Base-by-base conservation (phyloP, 2,329 filamentous ascomycete genomes). In the Calonectria pauciramosa region DNA sequence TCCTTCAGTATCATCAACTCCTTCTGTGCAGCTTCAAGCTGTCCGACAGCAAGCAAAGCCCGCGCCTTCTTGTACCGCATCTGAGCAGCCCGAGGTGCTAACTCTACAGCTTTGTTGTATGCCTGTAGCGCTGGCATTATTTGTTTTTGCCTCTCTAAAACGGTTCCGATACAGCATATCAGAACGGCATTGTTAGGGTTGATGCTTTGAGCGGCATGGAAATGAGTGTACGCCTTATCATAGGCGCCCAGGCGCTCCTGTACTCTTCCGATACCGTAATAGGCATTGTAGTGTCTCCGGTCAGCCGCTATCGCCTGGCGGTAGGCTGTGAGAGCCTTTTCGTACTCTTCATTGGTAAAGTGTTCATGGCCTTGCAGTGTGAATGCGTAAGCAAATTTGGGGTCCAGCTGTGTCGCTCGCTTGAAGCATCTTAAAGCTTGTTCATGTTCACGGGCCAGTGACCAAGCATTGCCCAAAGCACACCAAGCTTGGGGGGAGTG, bases 361-460 rank as follows among this genome's bases (percentile, higher is more conserved):
- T 98, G 95, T 83, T 99, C 97, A 83, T 99, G 97, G 1, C 97
- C 97, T 84, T 99, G 96, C 4, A 99, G 87, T 0, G 97, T 99
- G 84, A 96, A 98, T 1, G 96, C 96, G 83, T 99, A 99, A 1
- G 97, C 96, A 84, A 99, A 98, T 72, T 93, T 94, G 9, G 95
- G 93, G 82, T 98, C 92, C 3, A 99, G 86, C 83, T 99, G 96
- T 0, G 96, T 98, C 9, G 97, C 96, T 71, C 97, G 92, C 82
- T 95, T 96, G 90, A 99, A 99, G 84, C 97, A 98, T 78, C 94
- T 93, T 65, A 99, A 89, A 16, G 97, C 97, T 85, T 98, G 95
- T 81, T 99, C 97, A 78, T 98, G 96, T 82, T 99, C 96, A 72
- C 95, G 92, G 74, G 96, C 93, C 34, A 98, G 89, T 1, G 97